Evolutionary conservation across 73 alveolate genomes (phyloP).

Genomic region (Tetrahymena elliotti): DNA sequence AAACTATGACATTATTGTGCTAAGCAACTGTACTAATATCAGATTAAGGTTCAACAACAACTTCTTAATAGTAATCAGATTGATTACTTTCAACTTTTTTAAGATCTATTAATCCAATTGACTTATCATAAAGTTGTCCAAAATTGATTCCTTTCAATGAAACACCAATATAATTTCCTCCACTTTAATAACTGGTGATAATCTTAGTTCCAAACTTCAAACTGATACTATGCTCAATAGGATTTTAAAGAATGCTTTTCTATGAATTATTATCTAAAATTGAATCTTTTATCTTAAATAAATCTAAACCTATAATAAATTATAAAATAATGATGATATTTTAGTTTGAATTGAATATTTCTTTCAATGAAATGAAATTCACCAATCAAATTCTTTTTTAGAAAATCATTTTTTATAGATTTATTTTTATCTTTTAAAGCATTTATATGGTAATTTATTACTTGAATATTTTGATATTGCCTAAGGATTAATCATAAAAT

Average conservation of each 20-base stretch:
- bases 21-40: not conserved
- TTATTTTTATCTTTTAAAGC: not conserved
- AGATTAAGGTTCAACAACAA: not conserved
- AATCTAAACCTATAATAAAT: not conserved
- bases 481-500: not conserved
- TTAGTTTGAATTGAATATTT: no score
- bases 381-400: no score
- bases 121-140: not conserved
- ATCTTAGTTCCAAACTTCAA: not conserved
- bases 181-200: not conserved
- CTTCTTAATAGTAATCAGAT: not conserved
- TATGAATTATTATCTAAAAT: not conserved
- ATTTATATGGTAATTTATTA: not conserved
- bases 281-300: not conserved
- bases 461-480: not conserved
- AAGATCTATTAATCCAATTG: not conserved
- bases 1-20: not conserved
- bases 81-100: not conserved
- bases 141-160: not conserved
- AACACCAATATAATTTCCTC: not conserved
- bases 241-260: not conserved
- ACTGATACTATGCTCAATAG: not conserved
- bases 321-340: no score
- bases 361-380: no score
- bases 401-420: not conserved